A percentile compares a stretch with the other conserved stretches of the same genome.
These are phyloP conservation scores for Pythium apleroticum DNA, from an alignment of 352 stramenopile genomes.

Conservation along the genomic window DNA sequence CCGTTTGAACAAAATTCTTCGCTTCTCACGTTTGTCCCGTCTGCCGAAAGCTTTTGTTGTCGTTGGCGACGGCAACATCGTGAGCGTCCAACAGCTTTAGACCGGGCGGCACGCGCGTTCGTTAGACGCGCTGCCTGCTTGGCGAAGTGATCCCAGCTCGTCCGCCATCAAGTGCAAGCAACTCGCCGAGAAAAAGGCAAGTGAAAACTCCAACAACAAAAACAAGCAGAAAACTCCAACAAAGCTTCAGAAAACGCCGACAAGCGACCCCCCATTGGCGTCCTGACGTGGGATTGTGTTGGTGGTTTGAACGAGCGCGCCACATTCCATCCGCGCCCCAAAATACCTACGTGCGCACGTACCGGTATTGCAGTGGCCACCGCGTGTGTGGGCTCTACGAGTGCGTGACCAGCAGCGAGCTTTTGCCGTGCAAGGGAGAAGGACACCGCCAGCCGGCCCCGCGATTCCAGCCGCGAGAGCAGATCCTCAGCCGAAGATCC, in stretches of 20 bases:
- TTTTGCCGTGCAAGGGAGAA: not conserved
- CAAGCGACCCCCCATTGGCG: not conserved
- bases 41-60: slow-evolving; percentile 12
- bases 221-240: not conserved
- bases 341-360: slow-evolving; percentile 2
- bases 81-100: slow-evolving; percentile 5
- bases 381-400: not conserved
- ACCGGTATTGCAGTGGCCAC: not conserved
- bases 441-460: not conserved
- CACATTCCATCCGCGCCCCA: slow-evolving; percentile 4
- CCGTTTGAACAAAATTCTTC: slow-evolving; percentile 4
- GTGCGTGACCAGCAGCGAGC: slow-evolving; percentile 1
- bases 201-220: not conserved
- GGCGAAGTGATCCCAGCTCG: not conserved
- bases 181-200: not conserved
- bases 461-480: not conserved
- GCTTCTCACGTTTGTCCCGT: slow-evolving; percentile 10
- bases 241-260: not conserved
- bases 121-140: slow-evolving; percentile 1
- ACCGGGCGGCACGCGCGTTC: not conserved
- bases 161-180: not conserved
- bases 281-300: slow-evolving; percentile 1
- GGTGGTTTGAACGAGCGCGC: slow-evolving; percentile 2
- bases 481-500: not conserved
- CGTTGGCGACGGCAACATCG: slow-evolving; percentile 17